Percentiles rank a stretch among this genome's conserved stretches.
phyloP scores from a whole-genome alignment of 169 alveolate species.

The Plasmodium gallinaceum region DNA sequence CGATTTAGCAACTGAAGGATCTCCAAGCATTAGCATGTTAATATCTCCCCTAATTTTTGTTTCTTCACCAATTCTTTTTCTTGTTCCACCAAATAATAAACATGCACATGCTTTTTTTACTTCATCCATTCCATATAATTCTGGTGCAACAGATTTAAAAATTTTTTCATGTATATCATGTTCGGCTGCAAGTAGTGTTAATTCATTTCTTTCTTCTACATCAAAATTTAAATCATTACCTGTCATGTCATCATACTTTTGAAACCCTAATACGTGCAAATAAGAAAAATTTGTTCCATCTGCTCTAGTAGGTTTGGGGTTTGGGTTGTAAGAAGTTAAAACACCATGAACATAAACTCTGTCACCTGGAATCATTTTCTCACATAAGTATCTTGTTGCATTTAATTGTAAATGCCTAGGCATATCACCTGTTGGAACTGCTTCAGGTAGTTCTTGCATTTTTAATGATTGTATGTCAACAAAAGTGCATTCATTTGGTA shows the following conservation, averaged over 20 bases:
- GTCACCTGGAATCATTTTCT: constrained; percentile 97
- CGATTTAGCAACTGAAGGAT: constrained; percentile 99
- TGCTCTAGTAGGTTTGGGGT: constrained; percentile 70
- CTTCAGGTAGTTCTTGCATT: constrained; percentile 99
- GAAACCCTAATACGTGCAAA: constrained; percentile 88
- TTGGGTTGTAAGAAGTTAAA: constrained; percentile 82
- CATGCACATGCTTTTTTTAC: constrained; percentile 99
- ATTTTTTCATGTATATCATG: constrained; percentile 95
- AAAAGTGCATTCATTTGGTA: constrained; percentile 95
- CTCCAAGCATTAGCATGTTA: constrained; percentile 96
- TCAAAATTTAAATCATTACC: constrained; percentile 81
- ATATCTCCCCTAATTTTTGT: constrained; percentile 98
- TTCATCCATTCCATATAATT: constrained; percentile 96
- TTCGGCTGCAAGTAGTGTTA: constrained; percentile 88
- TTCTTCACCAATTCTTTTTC: constrained; percentile 96
- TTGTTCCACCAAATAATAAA: constrained; percentile 98
- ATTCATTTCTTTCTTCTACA: constrained; percentile 86
- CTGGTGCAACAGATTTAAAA: constrained; percentile 96
- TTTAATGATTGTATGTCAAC: constrained; percentile 96
- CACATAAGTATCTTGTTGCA: constrained; percentile 94
- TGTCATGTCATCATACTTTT: constrained; percentile 75
- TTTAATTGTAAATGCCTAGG: constrained; percentile 91
- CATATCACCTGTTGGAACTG: constrained; percentile 94
- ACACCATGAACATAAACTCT: constrained; percentile 97
- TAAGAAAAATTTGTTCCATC: constrained; percentile 82